Evolutionary conservation across 108 stramenopile species (phyloP).

Genomic region (Cylindrotheca fusiformis): DNA sequence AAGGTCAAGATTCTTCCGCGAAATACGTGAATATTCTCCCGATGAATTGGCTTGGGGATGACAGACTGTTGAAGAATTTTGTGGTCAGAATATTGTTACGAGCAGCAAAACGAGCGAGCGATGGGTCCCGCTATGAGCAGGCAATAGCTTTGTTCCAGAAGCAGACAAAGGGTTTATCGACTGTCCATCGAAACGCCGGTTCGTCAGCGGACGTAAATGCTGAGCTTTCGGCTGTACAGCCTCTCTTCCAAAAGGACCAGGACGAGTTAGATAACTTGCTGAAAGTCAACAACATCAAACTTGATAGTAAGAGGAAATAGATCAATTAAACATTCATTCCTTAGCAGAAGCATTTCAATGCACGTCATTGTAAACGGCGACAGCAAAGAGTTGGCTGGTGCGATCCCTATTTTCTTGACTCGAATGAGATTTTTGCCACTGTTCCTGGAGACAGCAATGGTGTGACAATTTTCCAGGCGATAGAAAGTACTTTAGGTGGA

Average conservation of each 20-base stretch:
- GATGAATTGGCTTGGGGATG: background rate
- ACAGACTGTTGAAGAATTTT: background rate
- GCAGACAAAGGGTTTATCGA: background rate
- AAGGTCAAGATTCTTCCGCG: background rate
- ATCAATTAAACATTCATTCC: too few relatives aligned
- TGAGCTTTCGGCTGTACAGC: background rate
- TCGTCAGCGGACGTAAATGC: background rate
- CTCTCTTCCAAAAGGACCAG: background rate
- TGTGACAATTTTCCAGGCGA: conserved; percentile 36
- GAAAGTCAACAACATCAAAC: background rate
- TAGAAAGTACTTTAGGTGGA: conserved; percentile 24
- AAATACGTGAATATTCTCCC: background rate
- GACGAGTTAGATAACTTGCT: background rate
- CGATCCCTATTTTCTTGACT: too few relatives aligned
- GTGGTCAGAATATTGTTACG: background rate
- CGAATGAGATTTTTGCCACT: conserved; percentile 26
- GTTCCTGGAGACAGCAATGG: conserved; percentile 34
- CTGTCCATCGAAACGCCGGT: background rate
- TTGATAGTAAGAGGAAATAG: too few relatives aligned
- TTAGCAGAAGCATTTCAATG: too few relatives aligned
- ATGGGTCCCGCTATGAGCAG: background rate
- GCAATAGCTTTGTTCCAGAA: background rate
- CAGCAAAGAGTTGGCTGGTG: too few relatives aligned
- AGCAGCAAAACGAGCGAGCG: background rate
- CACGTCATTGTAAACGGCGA: too few relatives aligned